Evolutionary conservation across 148 eudicot species (phyloP), one percentile per base, ranked within the genome.

Genomic region (Silene uniflora): DNA sequence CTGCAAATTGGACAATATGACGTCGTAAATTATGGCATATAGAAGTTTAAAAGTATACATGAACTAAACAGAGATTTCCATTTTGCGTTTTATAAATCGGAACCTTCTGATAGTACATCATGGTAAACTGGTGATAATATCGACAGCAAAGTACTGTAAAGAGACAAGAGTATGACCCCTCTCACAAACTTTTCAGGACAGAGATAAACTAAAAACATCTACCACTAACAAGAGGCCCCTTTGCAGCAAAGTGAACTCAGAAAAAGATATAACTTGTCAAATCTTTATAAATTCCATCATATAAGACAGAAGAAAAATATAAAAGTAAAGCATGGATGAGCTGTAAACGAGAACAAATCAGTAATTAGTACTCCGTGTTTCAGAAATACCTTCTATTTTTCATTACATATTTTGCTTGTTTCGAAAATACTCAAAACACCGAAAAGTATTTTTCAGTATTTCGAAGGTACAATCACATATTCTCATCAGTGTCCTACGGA

Each of bases 1-100:
- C 98, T 95, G 81, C 73, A 75, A 77, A 46, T 54, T 23, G 17
- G 24, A 58, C 29, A 24, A 62, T 10, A 11, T 14, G 44, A 14
- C 18, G 11, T 12, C 62, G 42, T 27, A 27, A 13, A 77, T 62
- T 14, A 32, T 4, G 7, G 22, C 25, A 70, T 18, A 9, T 9
- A 59, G 32, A 9, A 39, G 44, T 6, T 39, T 39, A 39, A 39
- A 1, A 35, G 25, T 47, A 72, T 59, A 16, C 19, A 70, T 71
- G 19, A 32, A 1, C 19, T 10, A 4, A 4, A 3, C 19, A 55
- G 44, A 39, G 44, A 39, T 6, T 0, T 39, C 44, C 44, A 39
- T 39, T 6, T 6, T 7, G 44, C 44, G 44, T 6, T 39, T 39
- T 39, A 39, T 39, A 39, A 39, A 39, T 6, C 8, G 44, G 44